Base-by-base conservation (phyloP, 106 monocot species). In the Amphibolis antarctica region DNA sequence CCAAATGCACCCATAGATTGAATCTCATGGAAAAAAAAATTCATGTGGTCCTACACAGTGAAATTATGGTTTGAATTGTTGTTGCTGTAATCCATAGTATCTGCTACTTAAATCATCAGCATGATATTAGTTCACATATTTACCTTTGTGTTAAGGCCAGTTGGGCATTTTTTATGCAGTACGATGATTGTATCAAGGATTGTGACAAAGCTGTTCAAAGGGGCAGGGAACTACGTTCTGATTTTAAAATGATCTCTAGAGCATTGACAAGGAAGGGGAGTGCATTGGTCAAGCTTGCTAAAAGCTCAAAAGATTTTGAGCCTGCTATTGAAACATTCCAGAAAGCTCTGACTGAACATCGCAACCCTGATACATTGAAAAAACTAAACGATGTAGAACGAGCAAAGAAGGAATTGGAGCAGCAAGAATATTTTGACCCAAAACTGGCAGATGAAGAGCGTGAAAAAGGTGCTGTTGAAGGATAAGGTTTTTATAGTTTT, bases 181-280 rank as follows among this genome's bases (percentile, higher is more conserved):
- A 80, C 76, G 94, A 86, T 59, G 81, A 96, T 22, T 96, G 89
- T 60, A 89, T 96, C 52, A 86, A 84, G 57, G 94, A 89, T 55
- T 96, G 86, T 75, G 89, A 96, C 44, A 86, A 84, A 63, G 89
- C 89, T 71, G 94, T 89, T 61, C 89, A 96, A 64, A 81, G 86
- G 66, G 94, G 89, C 27, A 83, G 94, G 68, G 89, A 96, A 47
- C 84, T 96, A 44, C 94, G 75, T 17, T 75, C 86, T 55, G 94
- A 96, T 66, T 96, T 69, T 62, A 96, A 96, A 69, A 96, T 96
- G 89, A 70, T 89, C 53, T 81, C 89, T 46, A 81, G 81, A 66
- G 94, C 94, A 68, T 75, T 89, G 59, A 96, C 89, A 9, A 89
- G 94, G 77, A 86, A 96, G 61, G 94, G 89, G 55, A 79, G 75